Percentiles rank a stretch among this genome's conserved stretches.
These are phyloP conservation scores for Trichocladium antarcticum DNA, from an alignment of 495 filamentous ascomycete species.

Conservation along the genomic window DNA sequence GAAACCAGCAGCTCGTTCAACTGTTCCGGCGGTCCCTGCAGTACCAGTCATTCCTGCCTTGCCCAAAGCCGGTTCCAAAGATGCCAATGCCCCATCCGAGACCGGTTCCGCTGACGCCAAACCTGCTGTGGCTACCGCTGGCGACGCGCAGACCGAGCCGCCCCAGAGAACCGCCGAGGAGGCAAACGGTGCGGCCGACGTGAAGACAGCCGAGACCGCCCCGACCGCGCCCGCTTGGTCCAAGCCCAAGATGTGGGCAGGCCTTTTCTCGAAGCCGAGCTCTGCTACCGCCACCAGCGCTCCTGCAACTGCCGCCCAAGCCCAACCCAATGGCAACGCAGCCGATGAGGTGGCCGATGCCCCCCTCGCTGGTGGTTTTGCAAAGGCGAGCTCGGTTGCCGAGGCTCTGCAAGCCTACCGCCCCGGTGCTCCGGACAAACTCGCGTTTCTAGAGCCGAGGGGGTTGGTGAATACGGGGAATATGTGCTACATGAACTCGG, in stretches of 20 bases:
- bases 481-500: slow-evolving; percentile 99
- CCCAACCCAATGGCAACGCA: slow-evolving; percentile 19
- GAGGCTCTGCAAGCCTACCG: slow-evolving; percentile 60
- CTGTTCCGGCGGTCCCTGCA: slow-evolving; percentile 54
- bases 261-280: slow-evolving; percentile 51
- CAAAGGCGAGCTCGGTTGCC: slow-evolving; percentile 51
- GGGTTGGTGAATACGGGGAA: slow-evolving; percentile 95
- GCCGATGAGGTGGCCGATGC: slow-evolving; percentile 8
- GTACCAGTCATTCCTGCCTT: slow-evolving; percentile 56
- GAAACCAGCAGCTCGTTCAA: slow-evolving; percentile 39
- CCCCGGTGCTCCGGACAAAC: slow-evolving; percentile 49
- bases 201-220: slow-evolving; percentile 19
- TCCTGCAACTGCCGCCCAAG: slow-evolving; percentile 15
- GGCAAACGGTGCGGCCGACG: slow-evolving; percentile 11
- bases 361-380: slow-evolving; percentile 22
- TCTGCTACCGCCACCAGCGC: slow-evolving; percentile 22
- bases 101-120: slow-evolving; percentile 13
- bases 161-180: slow-evolving; percentile 17
- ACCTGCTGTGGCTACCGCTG: neutral
- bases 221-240: slow-evolving; percentile 32
- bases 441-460: slow-evolving; percentile 83
- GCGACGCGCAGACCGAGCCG: slow-evolving; percentile 16
- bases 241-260: slow-evolving; percentile 66
- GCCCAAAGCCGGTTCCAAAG: slow-evolving; percentile 41
- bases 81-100: slow-evolving; percentile 33